Evolutionary conservation across 169 alveolate genomes (phyloP).

Genomic region (Fabrea salina): DNA sequence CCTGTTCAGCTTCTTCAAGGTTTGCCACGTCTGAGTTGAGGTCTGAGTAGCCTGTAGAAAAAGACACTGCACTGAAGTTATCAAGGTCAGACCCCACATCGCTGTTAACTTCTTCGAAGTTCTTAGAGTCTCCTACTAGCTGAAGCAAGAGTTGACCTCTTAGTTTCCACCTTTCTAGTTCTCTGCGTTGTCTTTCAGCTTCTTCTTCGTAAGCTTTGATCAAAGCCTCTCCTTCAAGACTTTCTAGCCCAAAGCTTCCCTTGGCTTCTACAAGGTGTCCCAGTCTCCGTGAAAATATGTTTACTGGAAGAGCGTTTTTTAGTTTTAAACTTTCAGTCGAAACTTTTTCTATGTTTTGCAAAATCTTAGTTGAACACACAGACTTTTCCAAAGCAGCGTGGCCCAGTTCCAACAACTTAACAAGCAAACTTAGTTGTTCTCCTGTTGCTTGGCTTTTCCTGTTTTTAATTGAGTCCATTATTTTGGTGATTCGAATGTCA

Average conservation of each 20-base stretch:
- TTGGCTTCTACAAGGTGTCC: background rate
- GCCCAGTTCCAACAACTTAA: background rate
- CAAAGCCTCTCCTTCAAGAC: background rate
- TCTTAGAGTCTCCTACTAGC: constrained; percentile 5
- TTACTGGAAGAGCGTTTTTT: background rate
- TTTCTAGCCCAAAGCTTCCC: background rate
- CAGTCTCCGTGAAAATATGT: background rate
- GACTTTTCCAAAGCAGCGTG: constrained; percentile 2
- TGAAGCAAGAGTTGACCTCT: background rate
- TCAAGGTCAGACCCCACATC: constrained; percentile 6
- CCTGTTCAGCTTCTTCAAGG: constrained; percentile 22
- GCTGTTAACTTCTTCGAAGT: background rate
- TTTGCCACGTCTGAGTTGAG: background rate
- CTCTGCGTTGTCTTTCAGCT: constrained; percentile 6
- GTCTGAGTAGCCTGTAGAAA: background rate
- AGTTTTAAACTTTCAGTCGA: background rate
- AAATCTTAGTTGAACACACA: background rate
- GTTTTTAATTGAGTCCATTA: background rate
- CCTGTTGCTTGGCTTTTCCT: background rate
- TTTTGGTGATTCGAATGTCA: background rate
- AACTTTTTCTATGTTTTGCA: background rate
- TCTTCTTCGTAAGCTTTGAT: constrained; percentile 20
- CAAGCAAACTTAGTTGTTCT: background rate
- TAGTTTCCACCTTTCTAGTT: constrained; percentile 24
- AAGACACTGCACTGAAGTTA: background rate